Conservation (phyloP, 805 yeast species). For the Teunomyces cretensis region DNA sequence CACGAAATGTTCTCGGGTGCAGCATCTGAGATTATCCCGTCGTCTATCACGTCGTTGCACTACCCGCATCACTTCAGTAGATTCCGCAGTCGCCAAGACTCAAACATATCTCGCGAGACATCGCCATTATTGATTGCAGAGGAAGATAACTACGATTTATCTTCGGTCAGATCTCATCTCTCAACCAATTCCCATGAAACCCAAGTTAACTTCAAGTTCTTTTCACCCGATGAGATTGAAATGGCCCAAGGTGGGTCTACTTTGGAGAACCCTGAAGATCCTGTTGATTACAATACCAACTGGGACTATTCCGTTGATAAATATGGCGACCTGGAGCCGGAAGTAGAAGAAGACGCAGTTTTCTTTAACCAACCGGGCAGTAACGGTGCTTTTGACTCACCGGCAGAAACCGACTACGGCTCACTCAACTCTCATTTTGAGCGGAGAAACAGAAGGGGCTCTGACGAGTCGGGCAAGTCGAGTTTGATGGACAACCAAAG, state of each 20-base stretch:
- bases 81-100: conserved; percentile 18
- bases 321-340: conserved; percentile 25
- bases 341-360: conserved; percentile 1
- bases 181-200: conserved; percentile 38
- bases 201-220: conserved; percentile 65
- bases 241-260: conserved; percentile 88
- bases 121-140: conserved; percentile 34
- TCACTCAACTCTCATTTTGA: conserved; percentile 26
- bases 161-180: conserved; percentile 33
- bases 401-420: conserved; percentile 21
- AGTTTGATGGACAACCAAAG: conserved; percentile 1
- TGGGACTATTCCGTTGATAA: conserved; percentile 67
- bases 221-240: conserved; percentile 79
- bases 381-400: conserved; percentile 3
- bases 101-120: conserved; percentile 25
- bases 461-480: conserved; percentile 8
- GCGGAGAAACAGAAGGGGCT: conserved; percentile 16
- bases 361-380: conserved; percentile 10
- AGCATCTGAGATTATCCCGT: conserved; percentile 71
- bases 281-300: conserved; percentile 69
- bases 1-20: conserved; percentile 78
- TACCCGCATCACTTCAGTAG: conserved; percentile 56
- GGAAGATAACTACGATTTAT: conserved; percentile 28
- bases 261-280: conserved; percentile 52
- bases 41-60: conserved; percentile 75